Evolutionary conservation across 129 eudicot species (phyloP), one percentile per base, ranked within the genome.

Genomic region (Glebionis coronaria): DNA sequence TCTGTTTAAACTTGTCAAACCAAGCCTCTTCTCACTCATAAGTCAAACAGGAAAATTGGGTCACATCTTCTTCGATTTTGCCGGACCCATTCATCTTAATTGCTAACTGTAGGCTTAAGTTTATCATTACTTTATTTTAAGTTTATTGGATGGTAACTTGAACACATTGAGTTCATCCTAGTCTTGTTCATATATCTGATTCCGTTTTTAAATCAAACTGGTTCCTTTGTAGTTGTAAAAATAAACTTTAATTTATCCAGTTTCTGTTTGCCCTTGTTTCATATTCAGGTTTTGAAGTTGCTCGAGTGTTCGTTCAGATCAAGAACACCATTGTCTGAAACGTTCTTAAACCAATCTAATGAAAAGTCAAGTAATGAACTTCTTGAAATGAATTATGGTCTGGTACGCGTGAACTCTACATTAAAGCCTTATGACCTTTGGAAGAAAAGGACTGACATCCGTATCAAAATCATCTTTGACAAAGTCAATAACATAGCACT

Each of bases 291-390:
- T 58, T 42, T 78, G 20, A 67, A 71, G 9, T 60, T 78, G 73
- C 82, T 78, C 49, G 44, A 60, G 50, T 31, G 66, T 44, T 78
- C 77, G 12, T 51, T 72, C 12, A 61, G 21, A 52, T 78, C 78
- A 57, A 78, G 45, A 38, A 65, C 65, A 3, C 73, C 82, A 3
- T 63, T 76, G 31, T 59, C 80, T 2, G 75, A 76, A 1, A 46
- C 66, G 67, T 52, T 76, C 55, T 12, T 76, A 44, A 12, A 42
- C 20, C 42, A 59, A 29, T 16, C 61, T 51, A 65, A 5, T 65
- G 14, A 65, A 42, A 65, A 64, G 20, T 65, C 70, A 23, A 2
- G 44, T 29, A 28, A n/a, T 29, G 61, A 67, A 67, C 60, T 29
- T 18, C 12, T 50, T 51, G 7, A 18, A 61, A 67, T 28, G 47